These are phyloP conservation scores for Aspergillus olivimuriae DNA, from an alignment of 495 filamentous ascomycete genomes.

Conservation along the genomic window DNA sequence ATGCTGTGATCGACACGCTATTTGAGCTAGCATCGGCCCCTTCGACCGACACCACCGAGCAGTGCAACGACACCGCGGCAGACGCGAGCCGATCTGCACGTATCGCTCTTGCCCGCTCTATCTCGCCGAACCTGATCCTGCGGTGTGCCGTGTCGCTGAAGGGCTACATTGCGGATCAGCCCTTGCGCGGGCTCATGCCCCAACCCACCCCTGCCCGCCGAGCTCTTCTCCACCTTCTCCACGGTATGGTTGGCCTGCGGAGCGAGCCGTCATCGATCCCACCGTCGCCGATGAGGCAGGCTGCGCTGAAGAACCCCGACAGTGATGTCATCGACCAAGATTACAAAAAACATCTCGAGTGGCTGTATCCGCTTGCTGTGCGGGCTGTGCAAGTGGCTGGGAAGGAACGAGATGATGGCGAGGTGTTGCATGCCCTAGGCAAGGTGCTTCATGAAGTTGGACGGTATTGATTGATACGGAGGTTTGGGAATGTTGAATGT, in stretches of 20 bases:
- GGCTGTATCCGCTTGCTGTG: constrained; percentile 76
- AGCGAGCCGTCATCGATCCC: constrained; percentile 69
- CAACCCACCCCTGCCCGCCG: constrained; percentile 75
- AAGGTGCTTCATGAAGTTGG: constrained; percentile 66
- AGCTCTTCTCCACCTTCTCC: constrained; percentile 68
- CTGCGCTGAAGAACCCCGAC: constrained; percentile 35
- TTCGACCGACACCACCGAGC: constrained; percentile 15
- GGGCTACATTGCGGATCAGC: constrained; percentile 85
- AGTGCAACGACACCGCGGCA: neutral
- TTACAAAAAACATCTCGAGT: constrained; percentile 67
- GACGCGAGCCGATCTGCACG: constrained; percentile 18
- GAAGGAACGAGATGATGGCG: constrained; percentile 51
- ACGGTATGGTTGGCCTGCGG: constrained; percentile 54
- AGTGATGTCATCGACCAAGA: constrained; percentile 13
- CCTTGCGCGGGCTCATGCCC: constrained; percentile 84
- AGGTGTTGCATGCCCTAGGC: constrained; percentile 54
- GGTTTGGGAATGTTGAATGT: neutral
- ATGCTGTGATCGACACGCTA: constrained; percentile 74
- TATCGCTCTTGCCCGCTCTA: constrained; percentile 63
- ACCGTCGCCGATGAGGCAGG: constrained; percentile 45
- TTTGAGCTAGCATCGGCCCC: constrained; percentile 60
- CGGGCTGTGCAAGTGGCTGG: constrained; percentile 63
- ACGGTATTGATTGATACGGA: constrained; percentile 4
- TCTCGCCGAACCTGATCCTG: constrained; percentile 78
- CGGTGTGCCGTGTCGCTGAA: constrained; percentile 73